These are phyloP conservation scores for Trametes meyenii DNA, from an alignment of 768 basidiomycete species.

Conservation along the genomic window DNA sequence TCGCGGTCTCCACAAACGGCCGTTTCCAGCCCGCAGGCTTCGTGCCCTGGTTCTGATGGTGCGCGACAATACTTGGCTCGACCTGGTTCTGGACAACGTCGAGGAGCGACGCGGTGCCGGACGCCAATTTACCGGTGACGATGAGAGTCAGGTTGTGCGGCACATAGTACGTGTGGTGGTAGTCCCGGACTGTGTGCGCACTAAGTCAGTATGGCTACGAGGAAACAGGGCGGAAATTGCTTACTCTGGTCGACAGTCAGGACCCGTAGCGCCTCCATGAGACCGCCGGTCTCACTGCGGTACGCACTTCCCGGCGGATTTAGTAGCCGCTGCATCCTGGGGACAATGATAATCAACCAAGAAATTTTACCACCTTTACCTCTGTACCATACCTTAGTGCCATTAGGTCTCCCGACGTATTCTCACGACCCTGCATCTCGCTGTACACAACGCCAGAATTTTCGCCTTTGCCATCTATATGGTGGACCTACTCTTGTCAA, in stretches of 20 bases:
- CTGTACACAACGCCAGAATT: conserved; percentile 96
- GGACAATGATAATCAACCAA: background rate
- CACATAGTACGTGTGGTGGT: conserved; percentile 88
- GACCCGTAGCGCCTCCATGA: conserved; percentile 88
- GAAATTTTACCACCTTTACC: background rate
- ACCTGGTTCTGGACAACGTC: conserved; percentile 80
- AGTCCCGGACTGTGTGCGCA: conserved; percentile 73
- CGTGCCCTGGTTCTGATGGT: conserved; percentile 71
- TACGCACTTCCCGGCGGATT: conserved; percentile 87
- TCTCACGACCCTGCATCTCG: conserved; percentile 96
- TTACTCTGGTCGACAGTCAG: conserved; percentile 89
- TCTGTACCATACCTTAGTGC: conserved; percentile 62
- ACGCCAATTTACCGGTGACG: conserved; percentile 84
- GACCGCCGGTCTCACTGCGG: conserved; percentile 94
- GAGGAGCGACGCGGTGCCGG: conserved; percentile 74
- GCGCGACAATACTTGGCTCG: conserved; percentile 78
- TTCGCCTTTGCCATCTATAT: conserved; percentile 87
- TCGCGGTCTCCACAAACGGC: conserved; percentile 89
- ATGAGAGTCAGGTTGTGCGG: conserved; percentile 93
- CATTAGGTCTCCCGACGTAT: conserved; percentile 91
- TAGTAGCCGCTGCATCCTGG: conserved; percentile 75
- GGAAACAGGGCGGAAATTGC: conserved; percentile 21
- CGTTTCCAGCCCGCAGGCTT: conserved; percentile 86
- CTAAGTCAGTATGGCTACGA: conserved; percentile 1
- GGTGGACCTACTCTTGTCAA: conserved; percentile 68